A percentile compares a stretch with the other conserved stretches of the same genome.
These are phyloP conservation scores for Trypanosoma theileri DNA, from an alignment of 208 protist species.

Conservation along the genomic window DNA sequence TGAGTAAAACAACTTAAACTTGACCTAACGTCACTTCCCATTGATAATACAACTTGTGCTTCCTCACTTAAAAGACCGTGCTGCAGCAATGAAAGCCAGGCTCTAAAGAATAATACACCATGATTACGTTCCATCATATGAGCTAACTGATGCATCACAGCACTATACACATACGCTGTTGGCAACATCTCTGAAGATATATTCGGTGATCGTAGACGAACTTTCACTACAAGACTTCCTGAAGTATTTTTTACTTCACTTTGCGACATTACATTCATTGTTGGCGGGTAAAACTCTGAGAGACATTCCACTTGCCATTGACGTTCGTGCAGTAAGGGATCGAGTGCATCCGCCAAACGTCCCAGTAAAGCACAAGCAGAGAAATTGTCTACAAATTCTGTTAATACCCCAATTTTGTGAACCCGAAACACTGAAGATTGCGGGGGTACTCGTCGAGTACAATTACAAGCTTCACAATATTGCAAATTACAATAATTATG, in stretches of 20 bases:
- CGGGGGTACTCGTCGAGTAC: neutral
- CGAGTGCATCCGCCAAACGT: constrained; percentile 16
- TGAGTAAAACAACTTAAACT: constrained; percentile 17
- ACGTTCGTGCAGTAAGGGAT: constrained; percentile 15
- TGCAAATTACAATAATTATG: constrained; percentile 28
- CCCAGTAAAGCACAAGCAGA: constrained; percentile 8
- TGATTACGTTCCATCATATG: constrained; percentile 23
- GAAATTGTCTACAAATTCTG: neutral
- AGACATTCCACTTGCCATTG: constrained; percentile 18
- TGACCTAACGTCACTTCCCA: neutral
- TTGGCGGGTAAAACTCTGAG: constrained; percentile 15
- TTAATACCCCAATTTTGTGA: neutral
- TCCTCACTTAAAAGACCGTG: neutral
- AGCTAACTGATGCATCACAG: constrained; percentile 31
- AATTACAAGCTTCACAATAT: constrained; percentile 26
- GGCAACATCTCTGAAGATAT: constrained; percentile 14
- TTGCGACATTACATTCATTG: constrained; percentile 6
- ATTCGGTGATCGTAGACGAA: constrained; percentile 17
- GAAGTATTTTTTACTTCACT: neutral
- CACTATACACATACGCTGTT: constrained; percentile 12
- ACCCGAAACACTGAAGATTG: constrained; percentile 2
- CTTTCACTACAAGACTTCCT: neutral
- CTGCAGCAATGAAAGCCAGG: constrained; percentile 22
- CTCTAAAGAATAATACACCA: constrained; percentile 12
- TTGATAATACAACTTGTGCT: neutral